Conservation (phyloP, 192 early-diverging fungal species). For the Gaertneriomyces sp. region DNA sequence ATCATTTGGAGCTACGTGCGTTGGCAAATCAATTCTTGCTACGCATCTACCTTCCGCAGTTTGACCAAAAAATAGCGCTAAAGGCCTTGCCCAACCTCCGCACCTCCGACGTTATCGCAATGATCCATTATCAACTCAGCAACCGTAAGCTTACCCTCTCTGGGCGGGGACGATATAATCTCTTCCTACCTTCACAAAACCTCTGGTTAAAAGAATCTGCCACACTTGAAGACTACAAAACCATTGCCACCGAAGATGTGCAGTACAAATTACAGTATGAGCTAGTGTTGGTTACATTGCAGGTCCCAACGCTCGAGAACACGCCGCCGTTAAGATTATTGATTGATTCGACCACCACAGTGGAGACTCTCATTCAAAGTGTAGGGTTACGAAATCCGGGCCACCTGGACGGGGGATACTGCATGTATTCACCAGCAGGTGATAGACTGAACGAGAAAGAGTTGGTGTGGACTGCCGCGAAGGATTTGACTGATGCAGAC, state of each 20-base stretch:
- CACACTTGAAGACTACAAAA: slow-evolving; percentile 24
- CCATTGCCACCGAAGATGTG: slow-evolving; percentile 16
- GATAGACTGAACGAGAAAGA: slow-evolving; percentile 26
- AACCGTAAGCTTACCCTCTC: slow-evolving; percentile 25
- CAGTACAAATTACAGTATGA: slow-evolving; percentile 26
- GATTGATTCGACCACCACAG: slow-evolving; percentile 26
- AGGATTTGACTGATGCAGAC: slow-evolving; percentile 21
- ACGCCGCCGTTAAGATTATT: slow-evolving; percentile 6
- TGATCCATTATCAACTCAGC: slow-evolving; percentile 33
- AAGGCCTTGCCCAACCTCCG: slow-evolving; percentile 26
- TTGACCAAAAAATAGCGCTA: slow-evolving; percentile 34
- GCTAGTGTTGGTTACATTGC: background rate
- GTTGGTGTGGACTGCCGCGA: slow-evolving; percentile 23
- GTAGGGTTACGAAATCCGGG: slow-evolving; percentile 11
- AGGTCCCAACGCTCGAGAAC: background rate
- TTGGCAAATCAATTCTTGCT: slow-evolving; percentile 30
- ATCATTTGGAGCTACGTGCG: slow-evolving; percentile 27
- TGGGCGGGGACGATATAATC: slow-evolving; percentile 22
- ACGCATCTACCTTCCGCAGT: slow-evolving; percentile 30
- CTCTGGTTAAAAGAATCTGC: slow-evolving; percentile 28
- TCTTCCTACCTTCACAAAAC: slow-evolving; percentile 17
- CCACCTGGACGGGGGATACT: slow-evolving; percentile 3
- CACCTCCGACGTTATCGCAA: slow-evolving; percentile 30
- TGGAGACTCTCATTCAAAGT: slow-evolving; percentile 19
- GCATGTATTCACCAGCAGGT: slow-evolving; percentile 22